A percentile compares a stretch with the other conserved stretches of the same genome.
phyloP scores from a whole-genome alignment of 768 basidiomycete genomes.

The Pleurotus sapidus region DNA sequence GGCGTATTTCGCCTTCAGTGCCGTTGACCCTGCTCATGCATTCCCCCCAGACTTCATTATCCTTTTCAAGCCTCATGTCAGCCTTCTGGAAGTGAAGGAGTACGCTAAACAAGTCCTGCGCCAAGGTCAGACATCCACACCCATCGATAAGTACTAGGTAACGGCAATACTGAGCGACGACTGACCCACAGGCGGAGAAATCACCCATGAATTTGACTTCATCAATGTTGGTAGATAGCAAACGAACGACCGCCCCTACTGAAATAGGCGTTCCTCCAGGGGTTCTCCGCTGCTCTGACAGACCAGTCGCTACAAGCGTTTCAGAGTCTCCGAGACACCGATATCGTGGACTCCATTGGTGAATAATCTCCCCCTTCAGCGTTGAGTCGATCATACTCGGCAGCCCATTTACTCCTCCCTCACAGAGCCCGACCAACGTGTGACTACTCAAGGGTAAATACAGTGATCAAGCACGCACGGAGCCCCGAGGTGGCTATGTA shows the following conservation, averaged over 20 bases:
- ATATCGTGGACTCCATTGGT: constrained; percentile 5
- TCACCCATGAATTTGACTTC: constrained; percentile 3
- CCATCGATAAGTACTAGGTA: too few species aligned
- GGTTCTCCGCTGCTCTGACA: constrained; percentile 4
- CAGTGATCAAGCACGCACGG: too few species aligned
- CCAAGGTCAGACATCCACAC: not conserved
- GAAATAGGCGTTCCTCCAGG: constrained; percentile 1
- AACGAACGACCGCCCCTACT: not conserved
- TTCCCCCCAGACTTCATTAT: constrained; percentile 2
- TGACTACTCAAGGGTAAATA: not conserved
- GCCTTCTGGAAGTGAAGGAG: constrained; percentile 2
- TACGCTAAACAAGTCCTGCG: not conserved
- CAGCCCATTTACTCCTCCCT: not conserved
- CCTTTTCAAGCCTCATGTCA: constrained; percentile 7
- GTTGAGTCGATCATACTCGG: too few species aligned
- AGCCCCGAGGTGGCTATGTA: too few species aligned
- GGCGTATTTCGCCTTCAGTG: not conserved
- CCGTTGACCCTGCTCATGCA: not conserved
- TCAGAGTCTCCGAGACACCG: not conserved
- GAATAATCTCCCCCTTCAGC: not conserved
- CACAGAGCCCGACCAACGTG: not conserved
- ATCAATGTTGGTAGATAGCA: not conserved
- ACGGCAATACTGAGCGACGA: not conserved
- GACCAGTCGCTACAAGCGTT: not conserved
- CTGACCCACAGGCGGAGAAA: not conserved